phyloP scores from a whole-genome alignment of 1,284 basidiomycete species.

The Pholiota adiposa region DNA sequence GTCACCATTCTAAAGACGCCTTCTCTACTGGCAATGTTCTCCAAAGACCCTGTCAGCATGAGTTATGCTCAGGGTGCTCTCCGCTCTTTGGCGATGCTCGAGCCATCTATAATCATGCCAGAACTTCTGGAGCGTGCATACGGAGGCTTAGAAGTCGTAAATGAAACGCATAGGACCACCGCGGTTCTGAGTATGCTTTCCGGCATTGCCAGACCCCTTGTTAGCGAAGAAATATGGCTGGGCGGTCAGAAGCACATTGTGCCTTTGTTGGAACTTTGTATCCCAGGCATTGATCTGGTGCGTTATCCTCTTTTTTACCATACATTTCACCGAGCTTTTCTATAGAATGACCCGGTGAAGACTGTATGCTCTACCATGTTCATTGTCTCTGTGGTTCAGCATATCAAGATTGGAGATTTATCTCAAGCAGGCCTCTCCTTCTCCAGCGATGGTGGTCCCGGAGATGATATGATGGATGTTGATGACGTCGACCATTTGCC shows the following conservation, averaged over 20 bases:
- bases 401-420: conserved; percentile 84
- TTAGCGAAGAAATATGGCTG: conserved; percentile 79
- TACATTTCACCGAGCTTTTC: conserved; percentile 2
- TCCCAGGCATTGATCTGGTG: conserved; percentile 91
- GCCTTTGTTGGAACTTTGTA: conserved; percentile 86
- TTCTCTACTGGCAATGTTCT: conserved; percentile 93
- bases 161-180: conserved; percentile 93
- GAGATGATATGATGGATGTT: conserved; percentile 59
- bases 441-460: conserved; percentile 52
- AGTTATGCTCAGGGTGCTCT: conserved; percentile 74
- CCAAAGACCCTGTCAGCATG: conserved; percentile 79
- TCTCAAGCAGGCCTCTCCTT: conserved; percentile 61
- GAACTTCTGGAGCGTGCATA: conserved; percentile 92
- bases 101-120: conserved; percentile 90
- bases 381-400: conserved; percentile 78
- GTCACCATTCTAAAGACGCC: conserved; percentile 86
- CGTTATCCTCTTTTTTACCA: conserved; percentile 15
- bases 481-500: conserved; percentile 53
- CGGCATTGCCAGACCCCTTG: conserved; percentile 78
- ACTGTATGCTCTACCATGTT: conserved; percentile 85
- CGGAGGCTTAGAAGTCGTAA: conserved; percentile 89
- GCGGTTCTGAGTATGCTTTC: conserved; percentile 91
- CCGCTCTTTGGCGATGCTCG: conserved; percentile 78
- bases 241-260: conserved; percentile 90
- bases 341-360: conserved; percentile 90